Percentiles rank a stretch among this genome's conserved stretches.
phyloP scores from a whole-genome alignment of 352 stramenopile genomes.

The Pythium folliculosum region DNA sequence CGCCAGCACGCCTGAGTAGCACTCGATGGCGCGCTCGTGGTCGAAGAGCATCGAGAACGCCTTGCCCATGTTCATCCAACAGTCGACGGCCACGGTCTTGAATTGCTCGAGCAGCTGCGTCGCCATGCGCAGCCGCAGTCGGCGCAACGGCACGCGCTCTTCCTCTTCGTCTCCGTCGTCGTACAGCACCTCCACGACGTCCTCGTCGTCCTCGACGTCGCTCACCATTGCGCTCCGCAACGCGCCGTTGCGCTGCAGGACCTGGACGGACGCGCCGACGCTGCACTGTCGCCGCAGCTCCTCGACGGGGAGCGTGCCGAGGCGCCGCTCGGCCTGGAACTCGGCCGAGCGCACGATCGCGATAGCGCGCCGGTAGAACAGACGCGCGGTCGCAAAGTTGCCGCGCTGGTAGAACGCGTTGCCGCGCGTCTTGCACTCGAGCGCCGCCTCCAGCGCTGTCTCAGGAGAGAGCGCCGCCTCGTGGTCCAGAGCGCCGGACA shows the following conservation, averaged over 20 bases:
- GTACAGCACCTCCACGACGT: conserved; percentile 61
- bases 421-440: conserved; percentile 48
- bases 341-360: conserved; percentile 48
- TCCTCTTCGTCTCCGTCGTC: conserved; percentile 48
- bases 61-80: conserved; percentile 86
- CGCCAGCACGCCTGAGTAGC: conserved; percentile 54
- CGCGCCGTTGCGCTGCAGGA: conserved; percentile 28
- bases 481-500: conserved; percentile 29
- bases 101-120: conserved; percentile 52
- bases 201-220: conserved; percentile 48
- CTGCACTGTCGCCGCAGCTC: conserved; percentile 44
- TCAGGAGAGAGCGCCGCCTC: conserved; percentile 14
- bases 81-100: conserved; percentile 58
- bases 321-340: conserved; percentile 42
- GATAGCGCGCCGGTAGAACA: conserved; percentile 68
- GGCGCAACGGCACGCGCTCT: conserved; percentile 49
- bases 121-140: conserved; percentile 58
- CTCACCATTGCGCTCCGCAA: conserved; percentile 66
- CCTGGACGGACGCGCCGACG: conserved; percentile 58
- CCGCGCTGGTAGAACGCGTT: conserved; percentile 67
- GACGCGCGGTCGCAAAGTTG: conserved; percentile 54
- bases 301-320: conserved; percentile 33
- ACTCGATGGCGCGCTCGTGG: conserved; percentile 56
- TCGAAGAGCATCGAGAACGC: conserved; percentile 56
- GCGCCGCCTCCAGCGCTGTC: conserved; percentile 27